Evolutionary conservation across 2,329 filamentous ascomycete genomes (phyloP).

Genomic region (Claviceps capensis): DNA sequence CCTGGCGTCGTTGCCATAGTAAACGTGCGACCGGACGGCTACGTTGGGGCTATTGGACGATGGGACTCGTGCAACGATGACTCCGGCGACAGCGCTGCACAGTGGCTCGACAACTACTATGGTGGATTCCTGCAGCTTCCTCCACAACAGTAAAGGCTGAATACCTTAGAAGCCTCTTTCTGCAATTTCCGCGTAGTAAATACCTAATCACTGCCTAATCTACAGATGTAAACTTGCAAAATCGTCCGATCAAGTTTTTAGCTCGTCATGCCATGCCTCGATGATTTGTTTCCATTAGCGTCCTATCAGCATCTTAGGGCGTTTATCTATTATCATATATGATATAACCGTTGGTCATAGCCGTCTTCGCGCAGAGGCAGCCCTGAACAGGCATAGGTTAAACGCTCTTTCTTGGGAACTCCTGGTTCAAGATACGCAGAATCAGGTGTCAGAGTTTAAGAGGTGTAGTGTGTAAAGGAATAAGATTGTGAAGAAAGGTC

Average conservation of each 20-base stretch:
- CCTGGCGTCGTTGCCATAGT: slow-evolving; percentile 47
- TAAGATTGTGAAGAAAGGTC: too few species aligned
- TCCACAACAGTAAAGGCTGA: slow-evolving; percentile 2
- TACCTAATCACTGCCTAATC: background rate
- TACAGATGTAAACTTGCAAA: background rate
- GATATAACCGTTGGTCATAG: too few species aligned
- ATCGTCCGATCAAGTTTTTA: background rate
- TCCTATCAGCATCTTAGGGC: background rate
- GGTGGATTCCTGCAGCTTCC: slow-evolving; percentile 40
- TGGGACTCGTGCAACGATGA: slow-evolving; percentile 39
- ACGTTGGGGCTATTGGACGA: slow-evolving; percentile 50
- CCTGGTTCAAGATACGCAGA: too few species aligned
- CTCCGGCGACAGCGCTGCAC: slow-evolving; percentile 36
- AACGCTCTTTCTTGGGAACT: too few species aligned
- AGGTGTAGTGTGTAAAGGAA: too few species aligned
- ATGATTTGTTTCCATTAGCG: background rate
- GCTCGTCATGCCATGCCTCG: background rate
- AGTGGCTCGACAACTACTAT: slow-evolving; percentile 42
- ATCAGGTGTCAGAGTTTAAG: too few species aligned
- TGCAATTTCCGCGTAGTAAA: background rate
- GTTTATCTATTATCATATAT: background rate
- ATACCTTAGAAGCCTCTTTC: background rate
- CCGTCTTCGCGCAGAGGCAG: too few species aligned
- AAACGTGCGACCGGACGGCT: slow-evolving; percentile 60
- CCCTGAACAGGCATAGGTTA: too few species aligned